These are phyloP conservation scores for Linaria vulgaris DNA, from an alignment of 257 asterid species.

Conservation along the genomic window DNA sequence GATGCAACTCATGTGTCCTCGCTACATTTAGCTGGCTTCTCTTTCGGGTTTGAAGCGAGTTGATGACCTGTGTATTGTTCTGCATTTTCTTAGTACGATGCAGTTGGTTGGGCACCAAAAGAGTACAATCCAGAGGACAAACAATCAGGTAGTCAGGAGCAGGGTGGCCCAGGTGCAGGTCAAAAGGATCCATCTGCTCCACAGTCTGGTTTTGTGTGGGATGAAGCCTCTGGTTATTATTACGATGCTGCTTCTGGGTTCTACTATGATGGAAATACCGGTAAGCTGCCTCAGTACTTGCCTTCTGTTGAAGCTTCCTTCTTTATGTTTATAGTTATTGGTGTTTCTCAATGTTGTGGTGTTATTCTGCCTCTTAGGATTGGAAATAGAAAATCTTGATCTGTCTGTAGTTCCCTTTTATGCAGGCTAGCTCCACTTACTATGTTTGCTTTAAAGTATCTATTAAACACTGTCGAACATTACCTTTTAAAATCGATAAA, in stretches of 20 bases:
- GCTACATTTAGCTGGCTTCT: constrained; percentile 11
- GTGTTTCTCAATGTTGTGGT: no score
- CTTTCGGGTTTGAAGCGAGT: constrained; percentile 5
- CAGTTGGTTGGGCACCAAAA: constrained; percentile 98
- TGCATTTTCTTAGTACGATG: constrained; percentile 67
- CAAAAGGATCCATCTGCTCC: constrained; percentile 65
- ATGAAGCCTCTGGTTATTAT: constrained; percentile 97
- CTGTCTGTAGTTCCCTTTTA: no score
- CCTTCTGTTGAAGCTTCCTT: background rate
- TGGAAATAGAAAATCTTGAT: no score
- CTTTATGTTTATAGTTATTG: background rate
- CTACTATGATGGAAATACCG: constrained; percentile 96
- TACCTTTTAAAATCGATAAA: no score
- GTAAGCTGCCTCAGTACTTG: constrained; percentile 34
- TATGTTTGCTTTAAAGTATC: background rate
- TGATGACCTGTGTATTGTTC: constrained; percentile 18
- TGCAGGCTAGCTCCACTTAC: no score
- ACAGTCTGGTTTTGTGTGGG: constrained; percentile 96
- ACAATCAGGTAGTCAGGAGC: constrained; percentile 58
- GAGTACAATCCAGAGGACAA: constrained; percentile 91
- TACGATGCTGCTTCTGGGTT: constrained; percentile 96
- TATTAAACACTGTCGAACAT: background rate
- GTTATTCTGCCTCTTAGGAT: no score
- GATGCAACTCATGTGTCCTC: constrained; percentile 17
- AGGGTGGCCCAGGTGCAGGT: constrained; percentile 46